phyloP scores from a whole-genome alignment of 805 yeast genomes.

The Candida nitratophila region DNA sequence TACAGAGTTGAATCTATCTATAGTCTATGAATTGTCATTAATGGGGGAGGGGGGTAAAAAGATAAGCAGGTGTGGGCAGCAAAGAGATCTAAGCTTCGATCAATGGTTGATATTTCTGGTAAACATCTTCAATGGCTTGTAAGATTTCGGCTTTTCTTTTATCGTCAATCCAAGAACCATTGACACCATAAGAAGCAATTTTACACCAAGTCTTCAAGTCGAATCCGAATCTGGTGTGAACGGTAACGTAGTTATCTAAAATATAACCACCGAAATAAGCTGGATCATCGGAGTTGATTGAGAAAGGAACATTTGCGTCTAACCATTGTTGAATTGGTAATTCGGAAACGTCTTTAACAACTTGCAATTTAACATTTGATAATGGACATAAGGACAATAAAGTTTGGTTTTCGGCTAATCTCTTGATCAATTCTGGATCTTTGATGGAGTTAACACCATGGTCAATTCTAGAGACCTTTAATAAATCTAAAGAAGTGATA shows the following conservation, averaged over 20 bases:
- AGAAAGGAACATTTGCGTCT: conserved; percentile 59
- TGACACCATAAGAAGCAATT: conserved; percentile 59
- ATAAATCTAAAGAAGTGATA: conserved; percentile 45
- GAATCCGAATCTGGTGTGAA: conserved; percentile 61
- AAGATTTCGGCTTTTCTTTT: conserved; percentile 43
- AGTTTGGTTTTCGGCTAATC: conserved; percentile 48
- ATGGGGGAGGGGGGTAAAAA: not conserved
- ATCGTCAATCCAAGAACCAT: conserved; percentile 68
- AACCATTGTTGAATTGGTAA: conserved; percentile 59
- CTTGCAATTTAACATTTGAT: conserved; percentile 70
- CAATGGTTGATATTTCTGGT: conserved; percentile 19
- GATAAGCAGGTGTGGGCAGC: not conserved
- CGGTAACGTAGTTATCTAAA: conserved; percentile 64
- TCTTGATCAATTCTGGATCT: conserved; percentile 43
- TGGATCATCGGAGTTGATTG: conserved; percentile 74
- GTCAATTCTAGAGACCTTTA: conserved; percentile 66
- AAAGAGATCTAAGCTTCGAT: not conserved
- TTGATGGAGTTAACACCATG: conserved; percentile 69
- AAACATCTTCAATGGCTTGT: conserved; percentile 35
- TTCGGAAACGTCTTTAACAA: conserved; percentile 58
- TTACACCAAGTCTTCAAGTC: conserved; percentile 50
- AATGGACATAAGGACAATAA: conserved; percentile 72
- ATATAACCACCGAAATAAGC: conserved; percentile 85
- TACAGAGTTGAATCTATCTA: not conserved
- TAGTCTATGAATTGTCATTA: not conserved